Conservation (phyloP, 108 stramenopile genomes). For the Mayamaea pseudoterrestris region DNA sequence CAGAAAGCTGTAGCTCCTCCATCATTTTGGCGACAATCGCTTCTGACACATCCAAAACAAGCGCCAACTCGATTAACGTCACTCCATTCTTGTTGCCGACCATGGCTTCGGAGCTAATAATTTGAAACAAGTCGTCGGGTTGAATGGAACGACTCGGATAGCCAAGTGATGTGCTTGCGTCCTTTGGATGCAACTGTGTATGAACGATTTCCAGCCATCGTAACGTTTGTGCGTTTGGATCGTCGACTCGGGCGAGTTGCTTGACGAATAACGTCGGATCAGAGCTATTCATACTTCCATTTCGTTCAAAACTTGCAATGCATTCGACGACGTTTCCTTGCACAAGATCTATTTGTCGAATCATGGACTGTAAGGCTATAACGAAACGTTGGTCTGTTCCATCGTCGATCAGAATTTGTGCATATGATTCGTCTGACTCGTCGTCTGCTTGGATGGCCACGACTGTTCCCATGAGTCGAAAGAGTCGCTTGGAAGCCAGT, state of each 20-base stretch:
- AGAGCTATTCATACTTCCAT: neutral
- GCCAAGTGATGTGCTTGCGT: neutral
- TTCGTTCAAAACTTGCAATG: neutral
- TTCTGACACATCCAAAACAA: neutral
- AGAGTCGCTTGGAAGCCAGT: neutral
- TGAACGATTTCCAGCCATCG: slow-evolving; percentile 2
- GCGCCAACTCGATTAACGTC: neutral
- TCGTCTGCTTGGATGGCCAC: neutral
- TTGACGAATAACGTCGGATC: neutral
- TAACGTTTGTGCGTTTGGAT: neutral
- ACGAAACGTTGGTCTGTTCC: neutral
- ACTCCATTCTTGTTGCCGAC: neutral
- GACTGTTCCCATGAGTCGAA: slow-evolving; percentile 3
- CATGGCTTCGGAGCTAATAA: neutral
- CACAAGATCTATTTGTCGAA: neutral
- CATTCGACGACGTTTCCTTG: slow-evolving; percentile 1
- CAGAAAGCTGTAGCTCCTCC: neutral
- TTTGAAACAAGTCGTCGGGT: slow-evolving; percentile 1
- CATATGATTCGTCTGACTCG: neutral
- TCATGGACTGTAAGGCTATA: neutral
- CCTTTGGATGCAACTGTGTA: neutral
- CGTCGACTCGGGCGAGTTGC: neutral
- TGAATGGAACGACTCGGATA: neutral
- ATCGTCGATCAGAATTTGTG: neutral
- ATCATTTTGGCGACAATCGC: neutral